Conservation (phyloP, 2,329 filamentous ascomycete species). For the Trichoderma breve region DNA sequence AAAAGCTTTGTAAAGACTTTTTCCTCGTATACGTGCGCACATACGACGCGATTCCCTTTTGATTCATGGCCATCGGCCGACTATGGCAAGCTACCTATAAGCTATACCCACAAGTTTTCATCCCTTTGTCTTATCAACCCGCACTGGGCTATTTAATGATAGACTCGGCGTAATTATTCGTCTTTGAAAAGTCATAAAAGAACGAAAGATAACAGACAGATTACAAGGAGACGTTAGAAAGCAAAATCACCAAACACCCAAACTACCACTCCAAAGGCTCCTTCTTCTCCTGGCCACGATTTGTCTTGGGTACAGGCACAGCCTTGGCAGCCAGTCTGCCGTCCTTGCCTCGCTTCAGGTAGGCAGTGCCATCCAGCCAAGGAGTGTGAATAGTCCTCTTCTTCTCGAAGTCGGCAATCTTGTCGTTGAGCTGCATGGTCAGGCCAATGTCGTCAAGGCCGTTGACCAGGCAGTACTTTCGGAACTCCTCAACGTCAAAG, state of each 20-base stretch:
- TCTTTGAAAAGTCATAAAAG: background rate
- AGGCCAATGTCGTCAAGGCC: constrained; percentile 94
- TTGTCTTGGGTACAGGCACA: constrained; percentile 79
- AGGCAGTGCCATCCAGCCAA: constrained; percentile 86
- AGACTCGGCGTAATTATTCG: constrained; percentile 1
- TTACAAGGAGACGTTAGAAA: background rate
- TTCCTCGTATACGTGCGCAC: constrained; percentile 1
- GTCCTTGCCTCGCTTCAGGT: constrained; percentile 61
- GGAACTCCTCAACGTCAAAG: constrained; percentile 90
- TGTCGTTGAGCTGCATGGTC: constrained; percentile 87
- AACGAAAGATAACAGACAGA: background rate
- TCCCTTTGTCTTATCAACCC: constrained; percentile 7
- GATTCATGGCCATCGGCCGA: constrained; percentile 17
- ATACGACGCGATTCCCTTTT: constrained; percentile 7
- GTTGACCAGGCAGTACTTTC: constrained; percentile 91
- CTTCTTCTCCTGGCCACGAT: constrained; percentile 76
- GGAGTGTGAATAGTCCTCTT: constrained; percentile 76
- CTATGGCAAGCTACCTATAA: constrained; percentile 1
- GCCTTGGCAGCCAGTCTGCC: constrained; percentile 58
- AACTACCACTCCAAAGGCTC: constrained; percentile 86
- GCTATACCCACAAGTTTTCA: background rate
- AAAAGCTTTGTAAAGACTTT: background rate
- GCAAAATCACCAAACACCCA: background rate
- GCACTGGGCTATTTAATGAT: constrained; percentile 7
- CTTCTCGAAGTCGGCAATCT: constrained; percentile 80